Evolutionary conservation across 1,284 basidiomycete species (phyloP), one percentile per base, ranked within the genome.

Genomic region (Neolentinus lepideus): DNA sequence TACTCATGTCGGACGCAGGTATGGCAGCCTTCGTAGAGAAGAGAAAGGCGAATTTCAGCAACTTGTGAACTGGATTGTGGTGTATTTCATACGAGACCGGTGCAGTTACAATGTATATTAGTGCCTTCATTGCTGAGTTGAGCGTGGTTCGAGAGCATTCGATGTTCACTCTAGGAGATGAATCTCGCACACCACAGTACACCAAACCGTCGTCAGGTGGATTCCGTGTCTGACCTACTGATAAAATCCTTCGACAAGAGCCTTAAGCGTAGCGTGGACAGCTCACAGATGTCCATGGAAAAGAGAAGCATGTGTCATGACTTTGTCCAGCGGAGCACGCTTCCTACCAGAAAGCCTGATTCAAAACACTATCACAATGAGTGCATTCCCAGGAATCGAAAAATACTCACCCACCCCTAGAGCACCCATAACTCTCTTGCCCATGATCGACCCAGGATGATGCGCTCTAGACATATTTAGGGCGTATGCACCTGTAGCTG

Each of bases 21-120:
- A 98, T 98, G 96, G 69, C 78, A 36, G 96, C 95, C n/a, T 98
- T 99, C 67, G 86, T 87, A n/a, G 93, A 98, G 73, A 99, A 98
- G 81, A 83, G 96, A 68, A 92, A 92, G 74, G 75, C 94, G n/a
- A 80, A 81, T 48, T 98, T 92, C 73, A 83, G 81, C 54, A 76
- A 90, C 68, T 72, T 75, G 24, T 85, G 65, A 68, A 26, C 21
- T n/a, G 47, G 14, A 50, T 12, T 4, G 12, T 6, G 29, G 12
- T 4, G 29, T 31, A 25, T 14, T 50, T 29, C 9, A 35, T 43
- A 6, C 16, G 4, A 21, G 19, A 43, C n/a, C 4, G 6, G n/a
- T 6, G 4, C 29, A 12, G n/a, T 43, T 6, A 43, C n/a, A 43
- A 16, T 43, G 38, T 43, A n/a, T 16, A 43, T 16, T 21, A 43